Percentiles rank a stretch among this genome's conserved stretches.
Conservation (phyloP, 148 eudicot species). For the Heliosperma pusillum region DNA sequence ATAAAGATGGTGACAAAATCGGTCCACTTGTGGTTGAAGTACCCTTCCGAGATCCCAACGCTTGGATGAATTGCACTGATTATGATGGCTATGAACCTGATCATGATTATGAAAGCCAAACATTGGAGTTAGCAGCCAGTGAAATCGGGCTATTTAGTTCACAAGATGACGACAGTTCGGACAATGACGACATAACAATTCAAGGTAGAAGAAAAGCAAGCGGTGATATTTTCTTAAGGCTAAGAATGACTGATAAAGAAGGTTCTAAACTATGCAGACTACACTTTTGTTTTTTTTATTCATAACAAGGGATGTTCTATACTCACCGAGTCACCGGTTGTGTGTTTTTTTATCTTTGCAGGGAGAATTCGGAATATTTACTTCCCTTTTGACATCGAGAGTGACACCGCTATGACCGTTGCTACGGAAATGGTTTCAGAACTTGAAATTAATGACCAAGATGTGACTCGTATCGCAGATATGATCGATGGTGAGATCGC, state of each 20-base stretch:
- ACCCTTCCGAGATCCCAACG: conserved; percentile 29
- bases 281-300: background rate
- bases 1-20: conserved; percentile 30
- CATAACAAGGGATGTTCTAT: background rate
- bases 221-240: conserved; percentile 56
- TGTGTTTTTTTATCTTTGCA: conserved; percentile 23
- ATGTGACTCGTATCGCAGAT: conserved; percentile 68
- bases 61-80: conserved; percentile 29
- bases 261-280: conserved; percentile 29
- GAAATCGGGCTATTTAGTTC: conserved; percentile 41
- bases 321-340: background rate
- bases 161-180: conserved; percentile 41
- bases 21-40: conserved; percentile 31
- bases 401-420: conserved; percentile 66
- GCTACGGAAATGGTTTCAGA: conserved; percentile 83
- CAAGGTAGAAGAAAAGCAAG: conserved; percentile 59
- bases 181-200: conserved; percentile 41
- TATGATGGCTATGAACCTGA: conserved; percentile 37
- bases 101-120: conserved; percentile 34
- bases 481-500: conserved; percentile 71
- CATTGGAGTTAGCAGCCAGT: conserved; percentile 35
- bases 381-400: conserved; percentile 72
- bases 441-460: conserved; percentile 65
- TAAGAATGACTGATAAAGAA: conserved; percentile 65
- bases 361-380: conserved; percentile 72